phyloP scores from a whole-genome alignment of 306 rosid species.

The Casuarina glauca region DNA sequence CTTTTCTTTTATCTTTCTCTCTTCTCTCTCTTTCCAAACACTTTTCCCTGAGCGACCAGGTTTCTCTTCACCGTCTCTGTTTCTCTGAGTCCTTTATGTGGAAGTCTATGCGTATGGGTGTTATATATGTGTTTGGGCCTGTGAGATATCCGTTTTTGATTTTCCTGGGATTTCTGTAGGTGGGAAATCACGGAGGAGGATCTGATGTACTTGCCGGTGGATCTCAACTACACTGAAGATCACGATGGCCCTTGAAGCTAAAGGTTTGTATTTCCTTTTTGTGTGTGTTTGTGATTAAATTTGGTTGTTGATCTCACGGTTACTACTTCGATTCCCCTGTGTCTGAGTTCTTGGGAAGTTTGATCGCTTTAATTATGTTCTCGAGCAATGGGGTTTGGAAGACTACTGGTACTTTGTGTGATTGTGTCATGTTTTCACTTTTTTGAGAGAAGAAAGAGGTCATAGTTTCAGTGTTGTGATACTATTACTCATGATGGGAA shows the following conservation, averaged over 20 bases:
- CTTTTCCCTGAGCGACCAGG: conserved; percentile 29
- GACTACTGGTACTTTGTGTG: not conserved
- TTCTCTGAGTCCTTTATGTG: conserved; percentile 21
- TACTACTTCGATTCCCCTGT: conserved; percentile 10
- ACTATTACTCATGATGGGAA: not conserved
- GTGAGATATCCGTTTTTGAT: not conserved
- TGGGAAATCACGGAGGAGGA: conserved; percentile 53
- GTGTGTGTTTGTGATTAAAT: not conserved
- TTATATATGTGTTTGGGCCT: conserved; percentile 20
- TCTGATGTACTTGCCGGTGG: conserved; percentile 87
- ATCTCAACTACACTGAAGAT: conserved; percentile 67
- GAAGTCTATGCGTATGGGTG: not conserved
- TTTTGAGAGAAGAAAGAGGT: not conserved
- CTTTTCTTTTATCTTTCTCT: conserved; percentile 10
- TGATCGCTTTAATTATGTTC: not conserved
- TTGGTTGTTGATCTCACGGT: conserved; percentile 19
- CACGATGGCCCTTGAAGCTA: conserved; percentile 89
- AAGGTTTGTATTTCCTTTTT: conserved; percentile 43
- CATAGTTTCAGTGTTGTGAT: not conserved
- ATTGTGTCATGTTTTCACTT: not conserved
- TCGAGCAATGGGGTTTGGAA: not conserved
- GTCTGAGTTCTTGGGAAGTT: not conserved
- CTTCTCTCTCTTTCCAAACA: conserved; percentile 18
- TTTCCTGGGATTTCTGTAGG: conserved; percentile 27
- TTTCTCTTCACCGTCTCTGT: conserved; percentile 20